Percentiles rank a stretch among this genome's conserved stretches.
Evolutionary conservation across 768 basidiomycete genomes (phyloP).

Genomic region (Amyloporia xantha): DNA sequence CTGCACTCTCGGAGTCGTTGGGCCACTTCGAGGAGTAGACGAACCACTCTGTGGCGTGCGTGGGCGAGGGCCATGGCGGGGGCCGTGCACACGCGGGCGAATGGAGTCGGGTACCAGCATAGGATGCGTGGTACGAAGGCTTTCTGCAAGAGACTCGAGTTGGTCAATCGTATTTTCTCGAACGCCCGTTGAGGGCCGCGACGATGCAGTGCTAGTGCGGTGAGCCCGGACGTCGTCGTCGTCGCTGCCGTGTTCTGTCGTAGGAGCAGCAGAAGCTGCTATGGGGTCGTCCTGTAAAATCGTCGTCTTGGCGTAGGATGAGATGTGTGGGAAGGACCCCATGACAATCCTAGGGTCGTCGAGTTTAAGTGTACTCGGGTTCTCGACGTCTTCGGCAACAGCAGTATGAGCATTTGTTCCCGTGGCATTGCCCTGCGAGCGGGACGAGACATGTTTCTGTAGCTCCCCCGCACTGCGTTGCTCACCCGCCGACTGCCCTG

Average conservation of each 20-base stretch:
- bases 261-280: too few species aligned
- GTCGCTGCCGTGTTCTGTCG: too few species aligned
- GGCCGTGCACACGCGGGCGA: neutral
- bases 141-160: constrained; percentile 15
- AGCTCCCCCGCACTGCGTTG: neutral
- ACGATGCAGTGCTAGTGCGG: neutral
- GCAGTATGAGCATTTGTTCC: too few species aligned
- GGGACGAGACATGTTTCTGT: neutral
- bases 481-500: neutral
- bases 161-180: constrained; percentile 10
- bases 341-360: neutral
- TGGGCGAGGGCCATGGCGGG: neutral
- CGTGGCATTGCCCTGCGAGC: neutral
- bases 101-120: neutral
- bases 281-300: too few species aligned
- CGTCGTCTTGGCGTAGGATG: neutral
- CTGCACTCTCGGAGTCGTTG: neutral
- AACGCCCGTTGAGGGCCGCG: neutral
- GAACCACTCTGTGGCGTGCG: constrained; percentile 1
- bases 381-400: neutral
- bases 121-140: constrained; percentile 7
- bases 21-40: neutral
- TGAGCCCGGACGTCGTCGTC: neutral
- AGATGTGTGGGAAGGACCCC: neutral
- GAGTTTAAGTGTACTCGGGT: neutral